These are phyloP conservation scores for Melampsora larici-populina DNA, from an alignment of 1,284 basidiomycete genomes.

Conservation along the genomic window DNA sequence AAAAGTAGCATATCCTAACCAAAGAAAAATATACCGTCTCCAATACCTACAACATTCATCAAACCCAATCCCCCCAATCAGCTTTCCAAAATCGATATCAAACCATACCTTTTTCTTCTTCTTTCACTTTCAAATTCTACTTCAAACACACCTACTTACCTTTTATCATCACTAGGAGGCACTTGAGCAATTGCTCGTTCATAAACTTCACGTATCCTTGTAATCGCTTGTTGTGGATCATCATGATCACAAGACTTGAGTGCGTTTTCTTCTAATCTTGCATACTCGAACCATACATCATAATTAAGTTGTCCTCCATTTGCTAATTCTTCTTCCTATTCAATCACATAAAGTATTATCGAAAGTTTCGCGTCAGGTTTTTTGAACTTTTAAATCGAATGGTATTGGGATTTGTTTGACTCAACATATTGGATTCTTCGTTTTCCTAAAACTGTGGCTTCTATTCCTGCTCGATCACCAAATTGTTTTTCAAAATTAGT, in stretches of 20 bases:
- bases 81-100: not conserved
- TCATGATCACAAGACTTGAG: conserved; percentile 71
- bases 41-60: conserved; percentile 59
- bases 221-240: conserved; percentile 60
- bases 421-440: conserved; percentile 85
- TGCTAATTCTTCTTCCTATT: conserved; percentile 70
- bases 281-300: conserved; percentile 97
- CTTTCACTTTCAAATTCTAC: too few relatives aligned
- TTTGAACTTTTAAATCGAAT: not conserved
- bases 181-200: conserved; percentile 95
- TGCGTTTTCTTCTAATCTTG: conserved; percentile 86
- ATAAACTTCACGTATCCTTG: conserved; percentile 84
- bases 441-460: conserved; percentile 91
- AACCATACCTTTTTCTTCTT: not conserved
- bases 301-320: conserved; percentile 85
- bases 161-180: conserved; percentile 79
- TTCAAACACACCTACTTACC: conserved; percentile 55
- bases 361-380: not conserved
- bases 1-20: conserved; percentile 93
- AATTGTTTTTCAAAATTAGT: conserved; percentile 99
- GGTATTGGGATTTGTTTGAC: conserved; percentile 46
- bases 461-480: conserved; percentile 79
- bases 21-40: conserved; percentile 94
- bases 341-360: not conserved
- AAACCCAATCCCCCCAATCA: too few relatives aligned